Base-by-base conservation (phyloP, 2,329 filamentous ascomycete species). In the Paecilomyces fulvus region DNA sequence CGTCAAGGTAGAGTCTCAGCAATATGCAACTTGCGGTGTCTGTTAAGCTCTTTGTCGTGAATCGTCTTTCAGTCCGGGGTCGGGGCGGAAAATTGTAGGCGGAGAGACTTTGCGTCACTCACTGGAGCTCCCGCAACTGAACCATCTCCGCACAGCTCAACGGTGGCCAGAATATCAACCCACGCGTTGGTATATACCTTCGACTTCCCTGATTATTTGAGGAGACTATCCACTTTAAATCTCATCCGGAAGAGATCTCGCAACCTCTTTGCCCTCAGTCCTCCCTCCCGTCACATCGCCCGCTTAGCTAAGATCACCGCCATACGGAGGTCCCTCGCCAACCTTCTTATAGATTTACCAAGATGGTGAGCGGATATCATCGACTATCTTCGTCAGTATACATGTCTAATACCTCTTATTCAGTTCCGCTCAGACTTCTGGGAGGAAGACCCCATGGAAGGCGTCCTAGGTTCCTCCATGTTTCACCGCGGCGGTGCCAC, bases 381-480 rank as follows among this genome's bases (percentile, higher is more conserved):
- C 10, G 33, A 49, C 14, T 14, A 48, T 49, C 49, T 60, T 53
- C 58, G 37, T 49, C 46, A 52, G 52, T 30, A 50, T 43, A 23
- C 57, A 49, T 51, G 30, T 37, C 31, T 51, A 21, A 37, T 30
- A 7, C n/a, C 51, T 14, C 23, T 54, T 17, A 28, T 28, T 46
- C 51, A 77, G 75, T 77, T 73, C 70, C 70, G 76, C 61, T 65
- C 73, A 58, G 73, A 72, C 57, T 82, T 76, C 68, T 81, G 78
- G 73, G 74, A 79, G 56, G 78, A 82, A 64, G 81, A 77, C 59
- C 71, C 74, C 50, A 77, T 78, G 75, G 74, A 76, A 6, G 74
- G 77, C 57, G 78, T 83, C 67, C 79, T 83, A 59, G 77, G 80
- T 59, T 72, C 76, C 12, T 76, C 77, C 58, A 79, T 83, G 73